Conservation (phyloP, 1,284 basidiomycete species). For the Trichosporon inkin region DNA sequence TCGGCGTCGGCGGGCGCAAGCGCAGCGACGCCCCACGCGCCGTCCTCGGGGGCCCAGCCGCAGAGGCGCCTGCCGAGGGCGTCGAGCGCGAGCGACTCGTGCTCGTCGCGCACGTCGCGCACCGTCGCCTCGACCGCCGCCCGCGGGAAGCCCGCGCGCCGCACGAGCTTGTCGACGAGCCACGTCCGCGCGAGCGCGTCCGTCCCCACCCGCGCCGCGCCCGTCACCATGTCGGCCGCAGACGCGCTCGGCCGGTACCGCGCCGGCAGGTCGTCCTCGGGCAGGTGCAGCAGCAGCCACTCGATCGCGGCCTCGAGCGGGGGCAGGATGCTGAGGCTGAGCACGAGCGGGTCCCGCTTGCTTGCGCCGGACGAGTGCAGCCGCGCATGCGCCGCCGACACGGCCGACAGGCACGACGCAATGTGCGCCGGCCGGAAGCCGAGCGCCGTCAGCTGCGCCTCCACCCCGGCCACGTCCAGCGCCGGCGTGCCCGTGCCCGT, state of each 20-base stretch:
- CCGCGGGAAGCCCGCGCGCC: constrained; percentile 77
- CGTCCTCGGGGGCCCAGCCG: constrained; percentile 48
- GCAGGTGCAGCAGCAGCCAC: constrained; percentile 54
- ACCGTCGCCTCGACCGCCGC: constrained; percentile 63
- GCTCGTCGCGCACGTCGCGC: constrained; percentile 27
- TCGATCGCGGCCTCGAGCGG: constrained; percentile 55
- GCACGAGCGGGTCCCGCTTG: constrained; percentile 43
- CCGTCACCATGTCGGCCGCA: constrained; percentile 59
- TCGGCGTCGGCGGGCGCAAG: constrained; percentile 51
- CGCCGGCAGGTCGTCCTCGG: constrained; percentile 50
- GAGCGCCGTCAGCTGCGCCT: constrained; percentile 44
- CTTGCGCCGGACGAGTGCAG: constrained; percentile 29
- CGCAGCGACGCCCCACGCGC: constrained; percentile 50
- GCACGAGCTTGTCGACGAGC: constrained; percentile 75
- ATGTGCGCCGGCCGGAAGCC: constrained; percentile 53
- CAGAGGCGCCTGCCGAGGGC: constrained; percentile 47
- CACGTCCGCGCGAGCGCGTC: constrained; percentile 70
- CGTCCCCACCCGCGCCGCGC: constrained; percentile 47
- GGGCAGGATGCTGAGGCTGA: constrained; percentile 54
- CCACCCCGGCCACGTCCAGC: constrained; percentile 35
- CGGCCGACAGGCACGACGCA: constrained; percentile 40
- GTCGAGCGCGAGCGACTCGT: constrained; percentile 48
- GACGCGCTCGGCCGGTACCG: constrained; percentile 69
- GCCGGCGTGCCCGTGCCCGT: constrained; percentile 13
- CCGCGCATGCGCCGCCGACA: constrained; percentile 41